Evolutionary conservation across 306 rosid genomes (phyloP), one percentile per base, ranked within the genome.

Genomic region (Datisca glomerata): DNA sequence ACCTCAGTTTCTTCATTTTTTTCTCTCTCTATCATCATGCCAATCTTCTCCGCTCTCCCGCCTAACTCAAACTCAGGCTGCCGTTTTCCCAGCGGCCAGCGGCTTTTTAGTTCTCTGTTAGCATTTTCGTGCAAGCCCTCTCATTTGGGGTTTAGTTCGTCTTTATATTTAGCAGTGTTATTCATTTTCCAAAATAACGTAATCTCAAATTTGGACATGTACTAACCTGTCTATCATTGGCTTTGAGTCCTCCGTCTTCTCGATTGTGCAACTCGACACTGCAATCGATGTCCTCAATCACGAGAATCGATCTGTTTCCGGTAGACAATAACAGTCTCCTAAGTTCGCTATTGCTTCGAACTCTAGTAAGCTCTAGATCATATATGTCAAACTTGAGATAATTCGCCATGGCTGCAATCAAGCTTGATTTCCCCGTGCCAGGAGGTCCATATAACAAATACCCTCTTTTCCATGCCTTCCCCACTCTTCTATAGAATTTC

Each of bases 391-490:
- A 78, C 63, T 59, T 63, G 2, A 78, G 70, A 45, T 73, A 47
- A 41, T 63, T 46, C 16, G 70, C 70, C 86, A 78, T 69, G 42
- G 78, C 65, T 13, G 75, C 75, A 43, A 78, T 52, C 49, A 73
- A 39, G 41, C 86, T 78, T 0, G 81, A 59, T 31, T 73, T 73
- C 4, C 81, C 78, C 1, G 86, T 77, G 1, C 81, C 76, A 2
- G 81, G 78, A 37, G 86, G 81, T 8, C 81, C 78, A 56, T 63
- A 63, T 17, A 69, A 39, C 33, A 77, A 46, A 50, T 72, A 72
- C 32, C 78, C 80, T 0, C 85, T 35, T 59, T 76, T 77, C 80
- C 85, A 72, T 8, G 74, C 69, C 46, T 58, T 76, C 12, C 73
- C 79, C 0, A 68, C 54, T 49, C 64, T 64, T 13, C 24, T 17